A percentile compares a stretch with the other conserved stretches of the same genome.
These are phyloP conservation scores for Suillus luteus DNA, from an alignment of 768 basidiomycete species.

Conservation along the genomic window DNA sequence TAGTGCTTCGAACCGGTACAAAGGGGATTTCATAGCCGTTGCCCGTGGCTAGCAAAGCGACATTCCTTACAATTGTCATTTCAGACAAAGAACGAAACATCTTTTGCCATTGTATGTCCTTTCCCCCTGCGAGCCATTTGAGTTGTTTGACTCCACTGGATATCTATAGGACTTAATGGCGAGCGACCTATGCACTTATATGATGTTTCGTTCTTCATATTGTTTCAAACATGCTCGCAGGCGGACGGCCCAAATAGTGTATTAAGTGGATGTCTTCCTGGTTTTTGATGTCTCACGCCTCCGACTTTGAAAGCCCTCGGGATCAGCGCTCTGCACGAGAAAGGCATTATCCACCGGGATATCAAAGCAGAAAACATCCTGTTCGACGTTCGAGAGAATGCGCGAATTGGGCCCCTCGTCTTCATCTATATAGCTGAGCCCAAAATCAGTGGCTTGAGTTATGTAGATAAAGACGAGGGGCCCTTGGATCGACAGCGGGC, in stretches of 20 bases:
- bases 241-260: slow-evolving; percentile 43
- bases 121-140: background rate
- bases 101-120: slow-evolving; percentile 43
- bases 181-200: slow-evolving; percentile 36
- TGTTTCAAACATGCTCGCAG: background rate
- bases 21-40: background rate
- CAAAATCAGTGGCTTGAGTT: background rate
- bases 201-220: slow-evolving; percentile 24
- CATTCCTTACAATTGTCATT: slow-evolving; percentile 27
- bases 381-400: background rate
- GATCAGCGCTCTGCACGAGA: slow-evolving; percentile 47
- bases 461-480: background rate
- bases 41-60: background rate
- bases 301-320: slow-evolving; percentile 36
- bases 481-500: background rate
- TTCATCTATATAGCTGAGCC: too few species aligned
- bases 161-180: slow-evolving; percentile 41
- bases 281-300: slow-evolving; percentile 1
- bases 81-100: slow-evolving; percentile 31
- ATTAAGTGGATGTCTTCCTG: slow-evolving; percentile 19
- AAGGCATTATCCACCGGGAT: slow-evolving; percentile 68
- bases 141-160: background rate
- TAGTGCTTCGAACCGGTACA: background rate
- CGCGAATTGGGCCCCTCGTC: background rate
- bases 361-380: slow-evolving; percentile 41